Percentiles rank a stretch among this genome's conserved stretches.
phyloP scores from a whole-genome alignment of 257 asterid species.

The Euphrasia confusa region DNA sequence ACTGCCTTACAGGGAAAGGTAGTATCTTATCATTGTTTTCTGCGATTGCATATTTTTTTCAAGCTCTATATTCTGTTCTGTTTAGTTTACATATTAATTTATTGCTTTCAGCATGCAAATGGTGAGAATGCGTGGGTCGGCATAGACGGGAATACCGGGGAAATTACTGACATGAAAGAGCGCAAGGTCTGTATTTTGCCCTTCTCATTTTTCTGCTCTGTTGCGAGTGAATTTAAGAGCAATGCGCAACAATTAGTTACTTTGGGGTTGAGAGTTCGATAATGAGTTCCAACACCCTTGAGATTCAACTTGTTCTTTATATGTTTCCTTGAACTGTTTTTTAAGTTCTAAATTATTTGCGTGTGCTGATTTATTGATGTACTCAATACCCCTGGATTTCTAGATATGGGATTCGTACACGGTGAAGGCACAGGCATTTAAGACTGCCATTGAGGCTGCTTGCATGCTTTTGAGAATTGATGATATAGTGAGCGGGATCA shows the following conservation, averaged over 20 bases:
- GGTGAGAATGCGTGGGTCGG: constrained; percentile 98
- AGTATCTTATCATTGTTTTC: constrained; percentile 15
- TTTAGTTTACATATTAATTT: neutral
- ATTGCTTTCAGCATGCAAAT: constrained; percentile 61
- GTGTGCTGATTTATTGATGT: neutral
- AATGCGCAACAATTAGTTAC: neutral
- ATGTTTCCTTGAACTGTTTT: neutral
- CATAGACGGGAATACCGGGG: constrained; percentile 94
- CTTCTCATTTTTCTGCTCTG: constrained; percentile 2
- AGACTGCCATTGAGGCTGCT: constrained; percentile 94
- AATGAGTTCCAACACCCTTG: neutral
- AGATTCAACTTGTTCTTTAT: neutral
- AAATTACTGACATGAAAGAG: constrained; percentile 87
- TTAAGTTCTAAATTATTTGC: neutral
- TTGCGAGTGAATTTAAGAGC: neutral
- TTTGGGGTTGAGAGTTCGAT: neutral
- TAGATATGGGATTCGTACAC: constrained; percentile 97
- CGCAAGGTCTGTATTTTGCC: constrained; percentile 53
- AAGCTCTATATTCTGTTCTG: neutral
- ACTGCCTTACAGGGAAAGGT: constrained; percentile 97
- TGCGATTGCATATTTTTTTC: constrained; percentile 5
- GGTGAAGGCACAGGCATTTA: constrained; percentile 88
- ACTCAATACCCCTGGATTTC: constrained; percentile 13
- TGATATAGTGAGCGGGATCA: constrained; percentile 91
- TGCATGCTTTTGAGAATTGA: constrained; percentile 96